These are phyloP conservation scores for Solanum bukasovii DNA, from an alignment of 257 asterid species.

Conservation along the genomic window DNA sequence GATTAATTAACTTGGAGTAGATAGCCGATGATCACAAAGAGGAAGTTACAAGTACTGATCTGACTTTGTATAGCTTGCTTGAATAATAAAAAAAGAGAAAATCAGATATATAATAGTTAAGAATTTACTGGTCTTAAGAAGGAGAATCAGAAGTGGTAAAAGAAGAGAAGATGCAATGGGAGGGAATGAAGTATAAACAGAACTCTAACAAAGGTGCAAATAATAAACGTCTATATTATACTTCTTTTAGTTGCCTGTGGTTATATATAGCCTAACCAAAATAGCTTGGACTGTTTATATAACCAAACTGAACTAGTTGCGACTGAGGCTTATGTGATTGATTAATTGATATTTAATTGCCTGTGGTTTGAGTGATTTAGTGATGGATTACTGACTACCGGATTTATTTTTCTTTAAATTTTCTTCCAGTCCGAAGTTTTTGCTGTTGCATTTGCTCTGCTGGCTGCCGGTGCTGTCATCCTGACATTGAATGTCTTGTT, in stretches of 20 bases:
- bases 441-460: slow-evolving; percentile 94
- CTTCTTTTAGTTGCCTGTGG: neutral
- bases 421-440: slow-evolving; percentile 81
- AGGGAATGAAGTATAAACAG: neutral
- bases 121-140: neutral
- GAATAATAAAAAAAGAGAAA: neutral
- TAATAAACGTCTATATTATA: neutral
- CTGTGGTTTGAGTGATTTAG: neutral
- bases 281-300: neutral
- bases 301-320: neutral
- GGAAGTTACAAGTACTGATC: neutral
- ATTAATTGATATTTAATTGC: neutral
- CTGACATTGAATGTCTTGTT: slow-evolving; percentile 85
- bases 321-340: neutral
- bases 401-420: neutral
- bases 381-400: neutral
- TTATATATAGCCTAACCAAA: neutral
- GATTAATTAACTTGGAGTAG: neutral
- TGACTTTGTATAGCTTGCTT: neutral
- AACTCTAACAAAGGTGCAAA: neutral
- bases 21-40: neutral
- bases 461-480: slow-evolving; percentile 85
- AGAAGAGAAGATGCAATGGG: neutral
- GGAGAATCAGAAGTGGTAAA: neutral
- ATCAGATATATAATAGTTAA: neutral